phyloP scores from a whole-genome alignment of 306 rosid genomes.

The Prosopis cineraria region DNA sequence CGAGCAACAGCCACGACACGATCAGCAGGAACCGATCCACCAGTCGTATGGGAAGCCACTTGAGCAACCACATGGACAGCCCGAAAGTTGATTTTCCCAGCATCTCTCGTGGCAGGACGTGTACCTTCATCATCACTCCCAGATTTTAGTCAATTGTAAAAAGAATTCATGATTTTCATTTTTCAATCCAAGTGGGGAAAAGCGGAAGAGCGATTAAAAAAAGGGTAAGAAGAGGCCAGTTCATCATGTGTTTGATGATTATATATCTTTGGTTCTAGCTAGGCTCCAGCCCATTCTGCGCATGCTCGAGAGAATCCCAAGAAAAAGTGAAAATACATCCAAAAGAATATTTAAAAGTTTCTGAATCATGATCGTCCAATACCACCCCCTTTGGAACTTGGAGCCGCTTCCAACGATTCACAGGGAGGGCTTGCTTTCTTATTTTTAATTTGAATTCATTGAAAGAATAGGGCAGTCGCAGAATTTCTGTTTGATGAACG shows the following conservation, averaged over 20 bases:
- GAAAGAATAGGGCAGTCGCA: background rate
- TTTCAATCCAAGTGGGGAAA: background rate
- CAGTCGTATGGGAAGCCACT: conserved; percentile 82
- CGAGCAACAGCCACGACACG: conserved; percentile 76
- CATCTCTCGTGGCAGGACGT: conserved; percentile 96
- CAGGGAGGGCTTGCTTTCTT: background rate
- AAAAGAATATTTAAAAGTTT: conserved; percentile 25
- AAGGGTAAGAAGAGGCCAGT: background rate
- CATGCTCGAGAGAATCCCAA: conserved; percentile 71
- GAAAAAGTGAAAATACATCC: conserved; percentile 54
- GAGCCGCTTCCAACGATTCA: conserved; percentile 15
- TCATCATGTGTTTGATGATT: background rate
- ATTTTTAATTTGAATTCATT: background rate
- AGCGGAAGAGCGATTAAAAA: background rate
- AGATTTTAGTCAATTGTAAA: background rate
- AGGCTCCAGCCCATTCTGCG: conserved; percentile 47
- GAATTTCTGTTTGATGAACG: background rate
- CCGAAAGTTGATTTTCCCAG: conserved; percentile 99
- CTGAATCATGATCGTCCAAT: conserved; percentile 25
- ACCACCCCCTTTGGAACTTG: conserved; percentile 57
- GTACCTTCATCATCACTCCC: conserved; percentile 58
- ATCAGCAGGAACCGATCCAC: conserved; percentile 76
- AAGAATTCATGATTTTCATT: background rate
- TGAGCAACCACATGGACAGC: conserved; percentile 96
- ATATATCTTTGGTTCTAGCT: conserved; percentile 24